phyloP scores from a whole-genome alignment of 2,329 filamentous ascomycete species.

The Aspergillus ruber region DNA sequence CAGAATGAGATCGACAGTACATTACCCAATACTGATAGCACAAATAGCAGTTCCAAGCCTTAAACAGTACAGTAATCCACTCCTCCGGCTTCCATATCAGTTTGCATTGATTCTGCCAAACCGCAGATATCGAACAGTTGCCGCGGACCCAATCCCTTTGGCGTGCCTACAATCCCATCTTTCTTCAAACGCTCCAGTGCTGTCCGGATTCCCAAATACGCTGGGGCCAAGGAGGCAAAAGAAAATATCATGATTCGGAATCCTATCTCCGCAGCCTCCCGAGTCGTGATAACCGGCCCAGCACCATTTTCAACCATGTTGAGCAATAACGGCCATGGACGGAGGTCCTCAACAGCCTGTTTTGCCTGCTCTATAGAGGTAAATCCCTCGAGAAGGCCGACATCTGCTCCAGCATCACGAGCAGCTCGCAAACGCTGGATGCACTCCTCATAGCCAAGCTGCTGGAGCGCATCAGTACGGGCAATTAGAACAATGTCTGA shows the following conservation, averaged over 20 bases:
- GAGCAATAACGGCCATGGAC: slow-evolving; percentile 34
- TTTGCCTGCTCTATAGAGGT: slow-evolving; percentile 31
- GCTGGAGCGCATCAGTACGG: slow-evolving; percentile 34
- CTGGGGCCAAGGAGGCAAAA: slow-evolving; percentile 31
- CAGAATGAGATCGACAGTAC: too few species aligned
- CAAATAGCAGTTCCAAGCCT: too few species aligned
- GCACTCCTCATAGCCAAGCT: slow-evolving; percentile 36
- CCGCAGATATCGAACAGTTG: slow-evolving; percentile 38
- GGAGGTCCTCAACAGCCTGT: slow-evolving; percentile 31
- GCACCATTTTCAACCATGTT: slow-evolving; percentile 41
- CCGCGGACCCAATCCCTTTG: slow-evolving; percentile 25
- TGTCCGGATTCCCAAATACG: slow-evolving; percentile 29
- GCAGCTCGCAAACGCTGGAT: slow-evolving; percentile 33
- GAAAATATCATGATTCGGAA: slow-evolving; percentile 41
- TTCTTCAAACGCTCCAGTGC: slow-evolving; percentile 29
- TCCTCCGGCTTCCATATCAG: slow-evolving; percentile 35
- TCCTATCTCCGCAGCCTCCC: slow-evolving; percentile 35
- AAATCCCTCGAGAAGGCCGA: slow-evolving; percentile 37
- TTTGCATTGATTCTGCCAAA: slow-evolving; percentile 32
- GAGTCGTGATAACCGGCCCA: slow-evolving; percentile 30
- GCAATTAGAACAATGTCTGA: slow-evolving; percentile 41
- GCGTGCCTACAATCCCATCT: slow-evolving; percentile 29
- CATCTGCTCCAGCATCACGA: slow-evolving; percentile 33
- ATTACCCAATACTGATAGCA: too few species aligned
- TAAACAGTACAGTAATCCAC: slow-evolving; percentile 14